Base-by-base conservation (phyloP, 352 stramenopile genomes). In the Globisporangium ultimum region DNA sequence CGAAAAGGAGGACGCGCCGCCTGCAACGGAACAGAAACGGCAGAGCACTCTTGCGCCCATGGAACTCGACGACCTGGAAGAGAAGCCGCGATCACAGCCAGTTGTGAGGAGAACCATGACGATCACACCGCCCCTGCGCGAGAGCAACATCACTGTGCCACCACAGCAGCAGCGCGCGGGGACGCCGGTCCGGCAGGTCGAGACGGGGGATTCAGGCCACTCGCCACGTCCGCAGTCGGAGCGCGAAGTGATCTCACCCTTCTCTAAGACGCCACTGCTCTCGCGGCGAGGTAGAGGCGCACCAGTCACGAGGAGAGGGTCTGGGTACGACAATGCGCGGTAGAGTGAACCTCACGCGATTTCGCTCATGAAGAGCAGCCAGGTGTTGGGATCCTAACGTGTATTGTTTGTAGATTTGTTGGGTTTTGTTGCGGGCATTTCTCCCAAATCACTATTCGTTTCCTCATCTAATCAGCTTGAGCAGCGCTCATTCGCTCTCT, bases 251-350 rank as follows among this genome's bases (percentile, higher is more conserved):
- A 88, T 90, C 42, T 90, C 78, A 9, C 82, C 80, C 2, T 89
- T 89, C 42, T 91, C 82, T 5, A 78, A 74, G 20, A 87, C 82
- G 12, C 76, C 75, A 5, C 67, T 91, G 56, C 60, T 89, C 38
- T 88, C 82, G 20, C 66, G 77, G 12, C 71, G 74, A 11, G 46
- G 54, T 63, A 12, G 74, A 8, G 46, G 54, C 63, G 14, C n/a
- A 11, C 18, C 59, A 40, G 62, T 53, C 42, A 64, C 71, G 32
- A 67, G 72, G 32, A 70, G 70, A 50, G 76, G 76, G 22, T 79
- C 63, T 10, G 75, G 76, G 3, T 87, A 76, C 43, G 72, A 88
- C 48, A 89, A 91, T 46, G 79, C 79, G 38, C 74, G 78, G 0
- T 90, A 67, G 64, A 60, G 28, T 36, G 28, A 36, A 5, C 24